A percentile compares a stretch with the other conserved stretches of the same genome.
phyloP scores from a whole-genome alignment of 345 rosid genomes.

The Aquilaria sinensis region DNA sequence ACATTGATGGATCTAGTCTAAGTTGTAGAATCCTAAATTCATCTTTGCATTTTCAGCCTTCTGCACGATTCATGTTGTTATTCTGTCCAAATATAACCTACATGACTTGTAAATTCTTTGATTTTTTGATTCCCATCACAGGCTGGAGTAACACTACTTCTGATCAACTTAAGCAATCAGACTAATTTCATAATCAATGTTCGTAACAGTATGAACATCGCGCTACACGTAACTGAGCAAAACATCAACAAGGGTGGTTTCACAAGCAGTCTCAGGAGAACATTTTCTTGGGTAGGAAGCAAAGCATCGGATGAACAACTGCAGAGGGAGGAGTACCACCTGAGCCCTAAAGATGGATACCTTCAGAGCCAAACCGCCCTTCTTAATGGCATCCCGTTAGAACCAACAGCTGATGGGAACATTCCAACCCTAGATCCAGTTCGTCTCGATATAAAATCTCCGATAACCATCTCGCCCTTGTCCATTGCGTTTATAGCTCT shows the following conservation, averaged over 20 bases:
- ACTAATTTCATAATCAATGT: slow-evolving; percentile 43
- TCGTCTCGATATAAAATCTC: slow-evolving; percentile 35
- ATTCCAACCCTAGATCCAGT: slow-evolving; percentile 66
- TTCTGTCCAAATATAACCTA: too few relatives aligned
- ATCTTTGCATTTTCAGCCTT: too few relatives aligned
- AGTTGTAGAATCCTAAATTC: too few relatives aligned
- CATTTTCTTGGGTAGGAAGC: slow-evolving; percentile 55
- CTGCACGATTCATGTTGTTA: too few relatives aligned
- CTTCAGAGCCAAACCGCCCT: slow-evolving; percentile 62
- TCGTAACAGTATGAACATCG: slow-evolving; percentile 37
- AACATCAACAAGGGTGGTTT: slow-evolving; percentile 21
- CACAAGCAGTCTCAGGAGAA: slow-evolving; percentile 44
- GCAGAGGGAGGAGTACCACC: slow-evolving; percentile 82
- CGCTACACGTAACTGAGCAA: slow-evolving; percentile 15
- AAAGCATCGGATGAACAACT: slow-evolving; percentile 34
- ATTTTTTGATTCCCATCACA: slow-evolving; percentile 20
- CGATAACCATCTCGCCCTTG: slow-evolving; percentile 39
- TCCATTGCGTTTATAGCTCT: slow-evolving; percentile 76
- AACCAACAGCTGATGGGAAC: slow-evolving; percentile 36
- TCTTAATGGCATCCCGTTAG: slow-evolving; percentile 67
- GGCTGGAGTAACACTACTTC: slow-evolving; percentile 74
- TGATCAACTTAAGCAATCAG: slow-evolving; percentile 72
- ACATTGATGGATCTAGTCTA: too few relatives aligned
- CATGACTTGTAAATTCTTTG: too few relatives aligned
- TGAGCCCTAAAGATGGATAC: slow-evolving; percentile 65